Evolutionary conservation across 371 early-diverging fungal species (phyloP), one percentile per base, ranked within the genome.

Genomic region (Actinomortierella wolfii): DNA sequence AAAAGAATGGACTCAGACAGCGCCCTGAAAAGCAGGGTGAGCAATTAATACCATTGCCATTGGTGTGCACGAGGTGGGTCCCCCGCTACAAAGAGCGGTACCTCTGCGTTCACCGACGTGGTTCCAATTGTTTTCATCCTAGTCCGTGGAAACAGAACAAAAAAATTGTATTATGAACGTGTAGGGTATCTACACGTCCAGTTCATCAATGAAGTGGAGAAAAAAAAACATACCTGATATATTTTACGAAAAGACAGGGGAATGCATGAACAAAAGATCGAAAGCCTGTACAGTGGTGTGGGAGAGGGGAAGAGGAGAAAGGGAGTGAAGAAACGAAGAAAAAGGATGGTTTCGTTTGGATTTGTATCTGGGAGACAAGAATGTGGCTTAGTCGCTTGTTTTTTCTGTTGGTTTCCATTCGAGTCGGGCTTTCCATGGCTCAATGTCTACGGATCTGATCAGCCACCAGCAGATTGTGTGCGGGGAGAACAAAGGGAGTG

Each of bases 61-160:
- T 66, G 73, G 59, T 58, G 73, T 66, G 73, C 73, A 73, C 73
- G 51, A 73, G 73, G 73, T 73, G 73, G 73, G 73, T 73, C 67
- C 62, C 54, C 66, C 73, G 66, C 63, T 59, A 53, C 58, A 28
- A 56, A 71, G 47, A 52, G 61, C 66, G 67, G 60, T 65, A 65
- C 73, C 73, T 73, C 73, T 73, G 73, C 73, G 73, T 73, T 66
- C 73, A 62, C 73, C 73, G 67, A 66, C 73, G 55, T 21, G 59
- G 57, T 61, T 60, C 65, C 34, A 52, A 44, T 54, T 52, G 20
- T 7, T 71, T 59, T 58, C 71, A 71, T 71, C 71, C 58, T 61
- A 29, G 57, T 34, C 34, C 34, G 11, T 6, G 34, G 34, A 34
- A 11, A 34, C 7, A 34, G 34, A 34, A 6, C 34, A 34, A 44